Base-by-base conservation (phyloP, 768 basidiomycete genomes). In the Clathrus columnatus region DNA sequence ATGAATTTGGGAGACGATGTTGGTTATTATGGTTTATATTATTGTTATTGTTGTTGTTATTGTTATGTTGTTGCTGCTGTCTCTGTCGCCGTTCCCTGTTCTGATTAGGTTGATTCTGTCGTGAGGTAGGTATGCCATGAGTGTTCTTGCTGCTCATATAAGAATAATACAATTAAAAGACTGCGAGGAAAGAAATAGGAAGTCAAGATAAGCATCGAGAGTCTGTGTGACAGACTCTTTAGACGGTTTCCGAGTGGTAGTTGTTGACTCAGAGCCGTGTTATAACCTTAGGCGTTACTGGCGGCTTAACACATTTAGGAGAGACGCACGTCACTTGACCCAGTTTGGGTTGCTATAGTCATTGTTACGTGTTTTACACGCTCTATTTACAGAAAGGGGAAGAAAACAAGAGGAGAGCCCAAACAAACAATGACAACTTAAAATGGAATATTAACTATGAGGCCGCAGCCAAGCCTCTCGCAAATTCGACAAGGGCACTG, bases 401-500 rank as follows among this genome's bases (percentile, higher is more conserved):
- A 32, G n/a, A 32, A 7, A 16, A 32, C 30, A 32, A 32, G 30
- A 32, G 30, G 16, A n/a, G n/a, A 36, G n/a, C 36, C 36, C 36
- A 36, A 11, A 36, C 36, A 36, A 36, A 36, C 36, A 8, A n/a
- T n/a, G 14, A 11, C 36, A 36, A 36, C 2, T 36, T 36, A 11
- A 36, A 36, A 36, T 4, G 36, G 36, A n/a, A 36, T 36, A 36
- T 2, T 36, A 14, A 36, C 36, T 8, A 2, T 36, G 4, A 11
- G 11, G 36, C 46, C 41, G 26, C 48, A 5, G 24, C 43, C 42
- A 58, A 43, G 2, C 60, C 32, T 28, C 64, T 58, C 11, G 64
- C 63, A 30, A 62, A 65, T 50, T 67, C 67, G 18, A 67, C 56
- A 14, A 68, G 57, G 2, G 62, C 60, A 21, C 62, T 63, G 21